A percentile compares a stretch with the other conserved stretches of the same genome.
Evolutionary conservation across 306 rosid species (phyloP).

Genomic region (Styphnolobium japonicum): DNA sequence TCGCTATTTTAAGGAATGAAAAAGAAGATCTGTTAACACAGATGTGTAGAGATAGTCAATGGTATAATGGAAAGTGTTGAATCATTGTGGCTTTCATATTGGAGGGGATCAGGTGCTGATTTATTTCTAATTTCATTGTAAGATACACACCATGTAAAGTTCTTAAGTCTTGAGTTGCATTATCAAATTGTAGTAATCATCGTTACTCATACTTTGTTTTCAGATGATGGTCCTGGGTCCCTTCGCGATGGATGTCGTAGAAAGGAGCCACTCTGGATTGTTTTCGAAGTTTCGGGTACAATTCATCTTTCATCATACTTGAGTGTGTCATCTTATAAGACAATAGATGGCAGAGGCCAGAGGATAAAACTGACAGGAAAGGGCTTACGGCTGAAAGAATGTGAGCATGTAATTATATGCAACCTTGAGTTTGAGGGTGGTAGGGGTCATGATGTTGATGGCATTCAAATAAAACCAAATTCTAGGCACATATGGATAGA

Average conservation of each 20-base stretch:
- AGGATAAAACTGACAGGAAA: constrained; percentile 77
- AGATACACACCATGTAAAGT: not conserved
- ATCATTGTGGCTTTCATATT: not conserved
- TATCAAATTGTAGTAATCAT: not conserved
- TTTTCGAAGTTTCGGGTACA: constrained; percentile 64
- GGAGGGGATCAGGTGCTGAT: not conserved
- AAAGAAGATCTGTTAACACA: not conserved
- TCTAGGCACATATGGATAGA: constrained; percentile 92
- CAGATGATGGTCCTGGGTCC: constrained; percentile 82
- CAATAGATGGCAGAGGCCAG: constrained; percentile 90
- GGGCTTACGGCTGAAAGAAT: constrained; percentile 88
- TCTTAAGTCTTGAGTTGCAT: not conserved
- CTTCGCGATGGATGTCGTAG: constrained; percentile 73
- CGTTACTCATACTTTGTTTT: not conserved
- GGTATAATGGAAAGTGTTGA: not conserved
- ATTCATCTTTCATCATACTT: constrained; percentile 66
- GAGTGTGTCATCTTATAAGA: constrained; percentile 69
- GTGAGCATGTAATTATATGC: constrained; percentile 88
- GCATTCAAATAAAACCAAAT: constrained; percentile 91
- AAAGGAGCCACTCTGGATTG: constrained; percentile 70
- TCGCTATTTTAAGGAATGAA: not conserved
- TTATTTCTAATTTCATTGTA: not conserved
- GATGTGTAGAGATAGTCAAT: not conserved
- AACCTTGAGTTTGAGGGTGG: constrained; percentile 97
- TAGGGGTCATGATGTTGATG: constrained; percentile 93